A percentile compares a stretch with the other conserved stretches of the same genome.
These are phyloP conservation scores for Cubamyces sp. DNA, from an alignment of 768 basidiomycete species.

Conservation along the genomic window DNA sequence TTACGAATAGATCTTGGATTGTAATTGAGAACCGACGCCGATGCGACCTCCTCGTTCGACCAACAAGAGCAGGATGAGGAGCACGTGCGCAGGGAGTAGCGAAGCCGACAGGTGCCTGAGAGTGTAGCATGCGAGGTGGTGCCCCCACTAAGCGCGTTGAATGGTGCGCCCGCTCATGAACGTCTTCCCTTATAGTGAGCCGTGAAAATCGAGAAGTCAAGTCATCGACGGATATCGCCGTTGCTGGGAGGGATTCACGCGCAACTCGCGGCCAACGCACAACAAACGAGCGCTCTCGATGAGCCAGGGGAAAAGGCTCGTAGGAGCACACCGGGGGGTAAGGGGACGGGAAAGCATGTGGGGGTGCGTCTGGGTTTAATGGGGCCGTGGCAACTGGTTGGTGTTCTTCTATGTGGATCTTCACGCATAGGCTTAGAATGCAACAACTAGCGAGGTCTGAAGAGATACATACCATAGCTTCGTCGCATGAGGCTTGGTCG, in stretches of 20 bases:
- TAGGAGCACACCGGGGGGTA: conserved; percentile 25
- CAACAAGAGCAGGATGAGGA: conserved; percentile 3
- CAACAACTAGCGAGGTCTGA: not conserved
- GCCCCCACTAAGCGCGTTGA: not conserved
- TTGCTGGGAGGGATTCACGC: not conserved
- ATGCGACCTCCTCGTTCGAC: not conserved
- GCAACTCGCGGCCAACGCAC: conserved; percentile 4
- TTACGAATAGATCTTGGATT: no score
- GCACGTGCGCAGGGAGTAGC: not conserved
- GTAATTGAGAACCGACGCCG: not conserved
- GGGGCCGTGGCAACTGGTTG: no score
- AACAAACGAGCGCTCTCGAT: not conserved
- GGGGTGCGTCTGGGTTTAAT: conserved; percentile 3
- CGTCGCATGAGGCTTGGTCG: not conserved
- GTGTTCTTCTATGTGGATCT: not conserved
- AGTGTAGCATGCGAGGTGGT: not conserved
- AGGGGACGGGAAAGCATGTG: conserved; percentile 23
- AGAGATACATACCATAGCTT: no score
- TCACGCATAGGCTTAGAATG: not conserved
- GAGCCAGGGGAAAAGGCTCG: conserved; percentile 22
- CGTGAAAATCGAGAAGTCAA: not conserved
- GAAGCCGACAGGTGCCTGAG: not conserved
- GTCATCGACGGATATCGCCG: not conserved
- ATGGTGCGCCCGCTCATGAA: no score
- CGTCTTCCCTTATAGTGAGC: not conserved